A percentile compares a stretch with the other conserved stretches of the same genome.
Evolutionary conservation across 371 early-diverging fungal species (phyloP).

Genomic region (Mucor plumbeus): DNA sequence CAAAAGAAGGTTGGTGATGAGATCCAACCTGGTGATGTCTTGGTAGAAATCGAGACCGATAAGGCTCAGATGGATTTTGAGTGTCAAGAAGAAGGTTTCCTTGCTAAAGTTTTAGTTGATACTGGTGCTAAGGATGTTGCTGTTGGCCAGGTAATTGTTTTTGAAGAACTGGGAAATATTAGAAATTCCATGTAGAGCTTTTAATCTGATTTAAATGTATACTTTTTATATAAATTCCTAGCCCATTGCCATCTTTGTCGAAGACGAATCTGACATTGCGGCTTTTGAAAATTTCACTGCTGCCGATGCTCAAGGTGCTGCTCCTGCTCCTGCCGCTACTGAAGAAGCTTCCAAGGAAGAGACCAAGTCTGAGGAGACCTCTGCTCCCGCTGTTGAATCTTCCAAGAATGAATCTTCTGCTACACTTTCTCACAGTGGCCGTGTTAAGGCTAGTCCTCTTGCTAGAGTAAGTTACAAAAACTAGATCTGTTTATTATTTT

Average conservation of each 20-base stretch:
- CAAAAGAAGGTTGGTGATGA: conserved; percentile 95
- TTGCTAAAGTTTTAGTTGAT: conserved; percentile 93
- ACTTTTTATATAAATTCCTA: conserved; percentile 24
- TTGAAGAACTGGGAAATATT: background rate
- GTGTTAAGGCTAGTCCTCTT: conserved; percentile 78
- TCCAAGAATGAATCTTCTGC: conserved; percentile 27
- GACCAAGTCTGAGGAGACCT: conserved; percentile 18
- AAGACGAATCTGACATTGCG: conserved; percentile 86
- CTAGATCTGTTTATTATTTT: background rate
- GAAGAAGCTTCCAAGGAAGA: conserved; percentile 23
- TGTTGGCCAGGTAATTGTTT: conserved; percentile 66
- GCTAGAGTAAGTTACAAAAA: conserved; percentile 58
- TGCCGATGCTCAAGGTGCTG: conserved; percentile 37
- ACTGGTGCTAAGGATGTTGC: conserved; percentile 86
- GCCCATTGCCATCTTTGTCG: conserved; percentile 94
- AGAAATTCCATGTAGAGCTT: background rate
- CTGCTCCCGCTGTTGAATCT: conserved; percentile 4
- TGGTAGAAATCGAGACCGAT: conserved; percentile 98
- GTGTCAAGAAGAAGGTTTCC: conserved; percentile 97
- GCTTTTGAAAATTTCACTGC: conserved; percentile 83
- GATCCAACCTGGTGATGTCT: conserved; percentile 91
- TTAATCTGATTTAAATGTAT: background rate
- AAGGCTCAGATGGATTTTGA: conserved; percentile 99
- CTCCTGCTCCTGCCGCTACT: conserved; percentile 47
- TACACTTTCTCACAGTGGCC: conserved; percentile 32